Evolutionary conservation across 371 early-diverging fungal species (phyloP), one percentile per base, ranked within the genome.

Genomic region (Zychaea mexicana): DNA sequence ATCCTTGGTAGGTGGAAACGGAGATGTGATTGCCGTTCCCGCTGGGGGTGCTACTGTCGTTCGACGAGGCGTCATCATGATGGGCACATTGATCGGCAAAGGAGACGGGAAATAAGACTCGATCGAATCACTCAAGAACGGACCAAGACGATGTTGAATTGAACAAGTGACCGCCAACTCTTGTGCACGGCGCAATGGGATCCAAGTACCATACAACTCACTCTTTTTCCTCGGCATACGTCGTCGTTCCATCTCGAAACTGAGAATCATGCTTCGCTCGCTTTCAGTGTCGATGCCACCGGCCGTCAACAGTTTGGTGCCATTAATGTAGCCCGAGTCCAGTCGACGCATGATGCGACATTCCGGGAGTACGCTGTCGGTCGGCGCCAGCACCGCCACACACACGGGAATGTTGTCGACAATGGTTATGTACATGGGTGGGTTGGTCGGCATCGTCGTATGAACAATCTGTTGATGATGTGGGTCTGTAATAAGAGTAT

Each of bases 261-360:
- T 92, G 28, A 96, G 80, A 21, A 95, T 89, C 64, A 95, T 92
- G 66, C 90, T 91, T 10, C 92, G 88, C 65, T 96, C 95, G 36
- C 89, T 85, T 53, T 94, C 94, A 9, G 92, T 90, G 30, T 88
- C 88, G 12, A 96, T 86, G 3, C 95, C 96, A 49, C 96, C 96
- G 22, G 94, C 94, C 15, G 88, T 80, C 28, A 96, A 73, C n/a
- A 96, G 76, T 13, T 87, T 77, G 3, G 93, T 91, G 7, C 94
- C 96, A 67, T 95, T 94, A 45, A 96, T 91, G 67, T 90, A 91
- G 5, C 90, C 89, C 46, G 88, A 88, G 68, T 94, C 94, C 13
- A 90, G 85, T 22, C 91, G 82, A 8, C 95, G 83, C 73, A 93
- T 83, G 24, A 95, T 77, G 22, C 88, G 78, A 71, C 86, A 81